These are phyloP conservation scores for Amanita rimosa DNA, from an alignment of 768 basidiomycete species.

Conservation along the genomic window DNA sequence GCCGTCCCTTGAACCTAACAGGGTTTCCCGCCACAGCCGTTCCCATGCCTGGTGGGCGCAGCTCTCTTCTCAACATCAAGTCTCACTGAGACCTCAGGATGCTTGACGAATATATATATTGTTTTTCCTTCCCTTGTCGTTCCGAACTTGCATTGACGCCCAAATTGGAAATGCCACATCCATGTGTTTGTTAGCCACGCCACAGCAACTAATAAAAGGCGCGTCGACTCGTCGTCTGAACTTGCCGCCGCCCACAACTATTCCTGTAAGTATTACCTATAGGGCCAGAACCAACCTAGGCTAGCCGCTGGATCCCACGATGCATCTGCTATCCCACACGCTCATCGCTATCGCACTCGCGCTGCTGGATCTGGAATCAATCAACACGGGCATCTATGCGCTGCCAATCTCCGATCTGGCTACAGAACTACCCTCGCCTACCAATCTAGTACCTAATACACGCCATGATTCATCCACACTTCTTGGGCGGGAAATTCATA, in stretches of 20 bases:
- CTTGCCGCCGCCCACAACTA: not conserved
- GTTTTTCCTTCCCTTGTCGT: too few relatives aligned
- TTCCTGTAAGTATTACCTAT: not conserved
- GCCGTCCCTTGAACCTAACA: not conserved
- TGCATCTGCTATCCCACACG: constrained; percentile 1
- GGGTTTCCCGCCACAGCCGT: too few relatives aligned
- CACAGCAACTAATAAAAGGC: not conserved
- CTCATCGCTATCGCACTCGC: constrained; percentile 2
- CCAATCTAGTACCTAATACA: not conserved
- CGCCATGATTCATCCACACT: not conserved
- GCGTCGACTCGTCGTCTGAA: not conserved
- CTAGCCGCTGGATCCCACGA: not conserved
- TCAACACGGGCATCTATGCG: not conserved
- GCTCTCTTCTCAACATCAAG: too few relatives aligned
- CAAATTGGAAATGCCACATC: constrained; percentile 3
- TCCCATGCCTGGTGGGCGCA: too few relatives aligned
- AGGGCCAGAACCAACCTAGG: not conserved
- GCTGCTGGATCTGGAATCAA: not conserved
- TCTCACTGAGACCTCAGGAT: too few relatives aligned
- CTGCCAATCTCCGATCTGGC: not conserved
- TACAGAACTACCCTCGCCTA: not conserved
- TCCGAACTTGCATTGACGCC: not conserved
- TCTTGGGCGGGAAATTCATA: constrained; percentile 3
- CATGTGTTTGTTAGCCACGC: not conserved
- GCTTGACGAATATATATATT: too few relatives aligned